Evolutionary conservation across 306 rosid genomes (phyloP), one percentile per base, ranked within the genome.

Genomic region (Vigna hirtella): DNA sequence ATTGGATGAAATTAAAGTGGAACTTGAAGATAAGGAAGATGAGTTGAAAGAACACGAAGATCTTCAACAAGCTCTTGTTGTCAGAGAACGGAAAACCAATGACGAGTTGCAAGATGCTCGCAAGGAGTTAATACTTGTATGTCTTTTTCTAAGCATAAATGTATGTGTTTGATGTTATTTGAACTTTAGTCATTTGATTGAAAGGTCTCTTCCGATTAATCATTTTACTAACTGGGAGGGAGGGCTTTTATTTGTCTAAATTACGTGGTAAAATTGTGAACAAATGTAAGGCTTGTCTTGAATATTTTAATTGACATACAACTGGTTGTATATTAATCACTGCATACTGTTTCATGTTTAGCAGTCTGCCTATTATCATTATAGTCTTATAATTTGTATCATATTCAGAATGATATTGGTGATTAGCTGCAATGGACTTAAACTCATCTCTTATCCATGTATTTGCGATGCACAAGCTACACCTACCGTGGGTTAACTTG

Each of bases 71-170:
- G 4, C 84, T 7, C 93, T 94, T 9, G 43, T 90, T 48, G 43
- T 89, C 73, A 79, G 74, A 83, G 97, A 89, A 79, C 92, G 90
- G 15, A 83, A 79, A 73, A 86, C 85, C 58, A 94, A 94, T 71
- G 97, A 92, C 6, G 97, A 92, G 83, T 79, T 92, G 78, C 97
- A 90, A 78, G 92, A 90, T 48, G 97, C 93, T 56, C 97, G 98
- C 56, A 90, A 90, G 85, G 90, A 83, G 62, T 77, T 90, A 77
- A 86, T 89, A 36, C 42, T 4, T 4, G 98, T 90, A 88, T n/a
- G 58, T 28, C 17, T 32, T 26, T 66, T 47, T 73, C 17, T 13
- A 3, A 12, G 24, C 63, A 30, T 57, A 49, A 77, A 49, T 72
- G 24, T 26, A 20, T 34, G 28, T 48, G 9, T 75, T 8, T 51